phyloP scores from a whole-genome alignment of 306 rosid species.

The Delonix regia region DNA sequence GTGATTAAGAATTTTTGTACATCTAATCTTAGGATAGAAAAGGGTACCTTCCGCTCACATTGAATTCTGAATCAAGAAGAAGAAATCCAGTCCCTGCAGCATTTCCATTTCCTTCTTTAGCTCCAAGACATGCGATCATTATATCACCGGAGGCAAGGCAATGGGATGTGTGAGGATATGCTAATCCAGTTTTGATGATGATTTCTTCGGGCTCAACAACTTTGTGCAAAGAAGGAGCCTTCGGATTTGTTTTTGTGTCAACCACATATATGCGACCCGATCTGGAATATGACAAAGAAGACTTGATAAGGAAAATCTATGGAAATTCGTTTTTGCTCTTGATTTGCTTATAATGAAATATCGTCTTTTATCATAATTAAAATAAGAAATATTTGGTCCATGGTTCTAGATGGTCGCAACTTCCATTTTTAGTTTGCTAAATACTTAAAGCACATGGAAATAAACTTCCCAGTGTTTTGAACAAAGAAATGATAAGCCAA shows the following conservation, averaged over 20 bases:
- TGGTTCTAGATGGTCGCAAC: no score
- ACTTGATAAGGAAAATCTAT: no score
- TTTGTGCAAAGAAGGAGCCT: slow-evolving; percentile 68
- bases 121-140: slow-evolving; percentile 78
- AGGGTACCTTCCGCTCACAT: slow-evolving; percentile 73
- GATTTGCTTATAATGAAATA: background rate
- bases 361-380: no score
- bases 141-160: slow-evolving; percentile 85
- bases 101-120: slow-evolving; percentile 79
- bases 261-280: slow-evolving; percentile 76
- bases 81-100: slow-evolving; percentile 79
- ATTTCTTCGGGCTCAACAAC: slow-evolving; percentile 68
- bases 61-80: slow-evolving; percentile 79
- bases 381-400: no score
- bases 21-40: slow-evolving; percentile 1
- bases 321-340: no score
- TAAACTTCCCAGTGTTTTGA: no score
- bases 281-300: slow-evolving; percentile 39
- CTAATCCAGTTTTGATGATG: slow-evolving; percentile 64
- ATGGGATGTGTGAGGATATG: slow-evolving; percentile 77
- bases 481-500: background rate
- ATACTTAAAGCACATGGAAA: no score
- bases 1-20: no score
- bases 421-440: no score
- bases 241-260: slow-evolving; percentile 64